A percentile compares a stretch with the other conserved stretches of the same genome.
Conservation (phyloP, 2,329 filamentous ascomycete genomes). For the Cladophialophora chaetospira region DNA sequence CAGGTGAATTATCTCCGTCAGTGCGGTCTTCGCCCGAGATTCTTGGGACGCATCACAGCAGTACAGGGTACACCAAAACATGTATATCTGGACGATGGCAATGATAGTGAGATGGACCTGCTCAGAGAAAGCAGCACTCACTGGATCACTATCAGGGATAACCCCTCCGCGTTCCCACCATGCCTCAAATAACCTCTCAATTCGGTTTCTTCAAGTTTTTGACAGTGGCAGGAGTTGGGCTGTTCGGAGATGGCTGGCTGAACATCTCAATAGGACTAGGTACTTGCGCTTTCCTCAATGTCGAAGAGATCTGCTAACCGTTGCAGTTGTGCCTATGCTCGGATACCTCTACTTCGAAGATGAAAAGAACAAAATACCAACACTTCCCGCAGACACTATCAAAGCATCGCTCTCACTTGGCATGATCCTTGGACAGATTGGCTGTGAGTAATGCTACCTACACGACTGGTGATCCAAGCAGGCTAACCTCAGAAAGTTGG, state of each 20-base stretch:
- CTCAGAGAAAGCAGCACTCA: background rate
- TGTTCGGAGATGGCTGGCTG: slow-evolving; percentile 37
- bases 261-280: slow-evolving; percentile 36
- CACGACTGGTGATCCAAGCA: background rate
- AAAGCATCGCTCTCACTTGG: slow-evolving; percentile 34
- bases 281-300: slow-evolving; percentile 3
- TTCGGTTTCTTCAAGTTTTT: slow-evolving; percentile 33
- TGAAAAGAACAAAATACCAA: slow-evolving; percentile 26
- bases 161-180: background rate
- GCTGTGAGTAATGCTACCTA: slow-evolving; percentile 12
- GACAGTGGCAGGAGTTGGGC: slow-evolving; percentile 33
- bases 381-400: slow-evolving; percentile 28
- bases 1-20: too few relatives aligned
- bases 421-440: slow-evolving; percentile 35
- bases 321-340: slow-evolving; percentile 34
- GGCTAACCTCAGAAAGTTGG: slow-evolving; percentile 17
- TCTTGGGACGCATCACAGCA: background rate
- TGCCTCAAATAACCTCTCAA: slow-evolving; percentile 8
- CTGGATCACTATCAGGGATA: background rate
- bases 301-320: background rate
- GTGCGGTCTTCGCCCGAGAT: slow-evolving; percentile 18
- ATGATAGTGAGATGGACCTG: background rate
- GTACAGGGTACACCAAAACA: background rate
- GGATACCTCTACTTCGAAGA: slow-evolving; percentile 35
- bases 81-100: background rate